These are phyloP conservation scores for Suillus alpinus DNA, from an alignment of 768 basidiomycete species.

Conservation along the genomic window DNA sequence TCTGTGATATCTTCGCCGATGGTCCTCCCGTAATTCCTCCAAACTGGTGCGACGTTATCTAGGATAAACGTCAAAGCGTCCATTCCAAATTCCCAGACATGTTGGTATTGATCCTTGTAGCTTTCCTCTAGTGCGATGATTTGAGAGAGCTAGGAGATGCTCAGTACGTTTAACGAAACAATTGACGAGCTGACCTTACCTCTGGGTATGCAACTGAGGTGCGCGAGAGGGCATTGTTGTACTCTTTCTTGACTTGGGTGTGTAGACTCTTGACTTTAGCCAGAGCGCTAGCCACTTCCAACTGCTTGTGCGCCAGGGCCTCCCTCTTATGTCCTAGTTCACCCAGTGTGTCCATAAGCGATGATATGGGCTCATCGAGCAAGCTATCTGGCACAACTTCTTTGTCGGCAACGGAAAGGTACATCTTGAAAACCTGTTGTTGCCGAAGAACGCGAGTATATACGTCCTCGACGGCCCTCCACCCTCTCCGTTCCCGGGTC, in stretches of 20 bases:
- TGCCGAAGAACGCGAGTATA: conserved; percentile 61
- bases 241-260: conserved; percentile 55
- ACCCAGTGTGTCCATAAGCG: conserved; percentile 48
- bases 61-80: conserved; percentile 72
- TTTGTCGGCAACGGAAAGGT: conserved; percentile 31
- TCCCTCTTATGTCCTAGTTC: conserved; percentile 47
- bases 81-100: conserved; percentile 80
- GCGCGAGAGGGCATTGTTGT: conserved; percentile 61
- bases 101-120: conserved; percentile 77
- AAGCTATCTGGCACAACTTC: conserved; percentile 34
- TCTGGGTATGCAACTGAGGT: conserved; percentile 80
- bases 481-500: conserved; percentile 59
- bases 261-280: conserved; percentile 55
- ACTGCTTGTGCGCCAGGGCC: conserved; percentile 43
- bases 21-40: conserved; percentile 79
- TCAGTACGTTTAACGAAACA: neutral
- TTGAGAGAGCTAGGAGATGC: conserved; percentile 52
- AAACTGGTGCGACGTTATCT: conserved; percentile 75
- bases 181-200: conserved; percentile 36
- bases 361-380: conserved; percentile 52
- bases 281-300: conserved; percentile 48
- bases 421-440: conserved; percentile 49
- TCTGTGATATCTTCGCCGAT: conserved; percentile 78
- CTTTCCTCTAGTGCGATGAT: conserved; percentile 74
- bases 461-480: conserved; percentile 77